phyloP scores from a whole-genome alignment of 257 asterid species.

The Capsicum pubescens region DNA sequence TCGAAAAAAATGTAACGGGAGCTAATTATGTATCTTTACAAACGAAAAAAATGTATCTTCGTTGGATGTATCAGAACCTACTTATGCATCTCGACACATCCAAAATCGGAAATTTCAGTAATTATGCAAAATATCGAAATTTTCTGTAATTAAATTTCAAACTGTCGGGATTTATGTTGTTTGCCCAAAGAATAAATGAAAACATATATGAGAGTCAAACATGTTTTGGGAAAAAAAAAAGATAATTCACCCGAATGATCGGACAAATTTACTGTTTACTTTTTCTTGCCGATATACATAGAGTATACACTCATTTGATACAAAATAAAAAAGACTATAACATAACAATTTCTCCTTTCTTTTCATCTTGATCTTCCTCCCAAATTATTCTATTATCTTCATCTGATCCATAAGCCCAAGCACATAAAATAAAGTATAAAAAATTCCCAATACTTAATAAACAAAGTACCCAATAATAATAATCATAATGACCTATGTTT shows the following conservation, averaged over 20 bases:
- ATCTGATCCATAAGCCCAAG: conserved; percentile 38
- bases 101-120: no score
- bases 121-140: no score
- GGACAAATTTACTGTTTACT: background rate
- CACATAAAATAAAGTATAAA: conserved; percentile 48
- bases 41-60: no score
- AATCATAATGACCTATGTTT: conserved; percentile 72
- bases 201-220: background rate
- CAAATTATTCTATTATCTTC: conserved; percentile 42
- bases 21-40: no score
- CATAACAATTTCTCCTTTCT: conserved; percentile 23
- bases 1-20: no score
- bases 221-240: background rate
- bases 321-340: background rate
- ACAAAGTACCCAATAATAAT: conserved; percentile 67
- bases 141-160: no score
- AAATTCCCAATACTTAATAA: conserved; percentile 48
- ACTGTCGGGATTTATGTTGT: no score
- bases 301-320: background rate
- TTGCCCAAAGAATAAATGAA: no score
- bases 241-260: accelerated
- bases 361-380: conserved; percentile 40
- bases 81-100: no score
- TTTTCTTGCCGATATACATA: background rate
- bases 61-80: no score